These are phyloP conservation scores for Trichaptum fuscoviolaceum DNA, from an alignment of 768 basidiomycete species.

Conservation along the genomic window DNA sequence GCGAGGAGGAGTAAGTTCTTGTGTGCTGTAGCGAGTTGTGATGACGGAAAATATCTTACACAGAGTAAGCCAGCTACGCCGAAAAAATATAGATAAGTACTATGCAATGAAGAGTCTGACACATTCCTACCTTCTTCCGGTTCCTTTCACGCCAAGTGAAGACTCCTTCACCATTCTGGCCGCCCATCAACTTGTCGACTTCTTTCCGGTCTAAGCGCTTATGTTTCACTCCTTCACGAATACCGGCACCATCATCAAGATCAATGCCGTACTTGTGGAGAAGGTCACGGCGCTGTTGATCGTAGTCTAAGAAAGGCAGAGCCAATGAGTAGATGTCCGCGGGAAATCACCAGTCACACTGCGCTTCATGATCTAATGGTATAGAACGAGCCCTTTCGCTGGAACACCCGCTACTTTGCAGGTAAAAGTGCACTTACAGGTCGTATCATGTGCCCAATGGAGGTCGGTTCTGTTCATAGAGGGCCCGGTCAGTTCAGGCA, in stretches of 20 bases:
- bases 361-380: not conserved
- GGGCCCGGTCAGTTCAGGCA: slow-evolving; percentile 17
- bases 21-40: not conserved
- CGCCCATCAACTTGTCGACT: slow-evolving; percentile 79
- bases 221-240: slow-evolving; percentile 65
- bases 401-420: not conserved
- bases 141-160: slow-evolving; percentile 97
- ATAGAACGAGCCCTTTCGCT: not conserved
- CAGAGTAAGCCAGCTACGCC: slow-evolving; percentile 75
- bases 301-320: slow-evolving; percentile 61
- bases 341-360: not conserved
- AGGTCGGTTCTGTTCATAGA: slow-evolving; percentile 64
- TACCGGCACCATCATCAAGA: slow-evolving; percentile 70
- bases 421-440: slow-evolving; percentile 47
- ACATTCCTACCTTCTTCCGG: slow-evolving; percentile 70
- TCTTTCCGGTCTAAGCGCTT: slow-evolving; percentile 78
- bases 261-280: slow-evolving; percentile 93
- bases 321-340: not conserved
- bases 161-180: slow-evolving; percentile 75
- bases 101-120: slow-evolving; percentile 16
- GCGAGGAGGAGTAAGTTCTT: slow-evolving; percentile 15
- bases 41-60: slow-evolving; percentile 47
- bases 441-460: slow-evolving; percentile 97
- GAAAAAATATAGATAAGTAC: slow-evolving; percentile 16
- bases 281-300: slow-evolving; percentile 84